Evolutionary conservation across 306 rosid genomes (phyloP).

Genomic region (Oemleria cerasiformis): DNA sequence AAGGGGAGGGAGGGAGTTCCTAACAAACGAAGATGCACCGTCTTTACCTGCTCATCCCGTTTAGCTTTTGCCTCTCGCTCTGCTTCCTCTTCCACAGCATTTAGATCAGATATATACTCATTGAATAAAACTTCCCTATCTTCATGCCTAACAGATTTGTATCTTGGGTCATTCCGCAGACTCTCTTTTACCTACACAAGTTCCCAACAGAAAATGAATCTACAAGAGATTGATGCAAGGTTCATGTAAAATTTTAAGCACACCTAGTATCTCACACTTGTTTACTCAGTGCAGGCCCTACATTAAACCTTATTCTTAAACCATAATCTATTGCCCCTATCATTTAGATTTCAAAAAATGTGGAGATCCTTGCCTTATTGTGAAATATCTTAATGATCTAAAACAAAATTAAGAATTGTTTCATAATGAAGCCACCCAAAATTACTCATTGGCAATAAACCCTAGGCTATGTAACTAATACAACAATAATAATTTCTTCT

Average conservation of each 20-base stretch:
- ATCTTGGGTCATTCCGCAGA: slow-evolving; percentile 78
- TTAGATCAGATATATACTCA: slow-evolving; percentile 73
- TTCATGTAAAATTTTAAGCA: slow-evolving; percentile 8
- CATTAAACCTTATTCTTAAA: neutral
- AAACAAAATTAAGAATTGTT: neutral
- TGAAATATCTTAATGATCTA: neutral
- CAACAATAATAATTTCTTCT: too few relatives aligned
- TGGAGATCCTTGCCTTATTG: neutral
- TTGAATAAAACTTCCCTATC: slow-evolving; percentile 76
- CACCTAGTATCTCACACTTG: neutral
- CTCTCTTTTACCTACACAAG: slow-evolving; percentile 71
- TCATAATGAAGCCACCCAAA: neutral
- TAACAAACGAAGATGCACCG: slow-evolving; percentile 1
- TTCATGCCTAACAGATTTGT: slow-evolving; percentile 79
- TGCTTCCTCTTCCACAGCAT: slow-evolving; percentile 69
- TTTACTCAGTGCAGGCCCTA: neutral
- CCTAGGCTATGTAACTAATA: too few relatives aligned
- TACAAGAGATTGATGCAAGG: neutral
- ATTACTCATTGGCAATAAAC: too few relatives aligned
- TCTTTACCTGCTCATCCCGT: slow-evolving; percentile 83
- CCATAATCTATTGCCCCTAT: neutral
- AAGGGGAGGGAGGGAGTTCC: neutral
- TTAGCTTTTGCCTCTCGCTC: slow-evolving; percentile 75
- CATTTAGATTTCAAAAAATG: neutral
- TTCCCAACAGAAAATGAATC: slow-evolving; percentile 27